Percentiles rank a stretch among this genome's conserved stretches.
phyloP scores from a whole-genome alignment of 2,329 filamentous ascomycete species.

The Penicillium sclerotiorum region DNA sequence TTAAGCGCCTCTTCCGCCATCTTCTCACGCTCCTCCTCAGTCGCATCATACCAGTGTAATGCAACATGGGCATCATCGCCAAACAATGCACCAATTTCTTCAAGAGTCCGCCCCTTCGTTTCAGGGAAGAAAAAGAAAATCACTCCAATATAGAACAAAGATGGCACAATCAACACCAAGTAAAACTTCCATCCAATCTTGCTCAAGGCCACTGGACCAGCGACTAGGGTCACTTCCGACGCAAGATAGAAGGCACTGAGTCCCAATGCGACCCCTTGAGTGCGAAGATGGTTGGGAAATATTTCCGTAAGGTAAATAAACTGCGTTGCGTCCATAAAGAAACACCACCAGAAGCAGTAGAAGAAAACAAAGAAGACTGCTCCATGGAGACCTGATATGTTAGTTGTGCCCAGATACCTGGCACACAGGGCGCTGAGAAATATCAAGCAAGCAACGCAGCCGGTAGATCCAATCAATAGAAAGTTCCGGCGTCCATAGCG shows the following conservation, averaged over 20 bases:
- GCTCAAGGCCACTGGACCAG: constrained; percentile 36
- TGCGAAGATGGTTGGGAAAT: constrained; percentile 45
- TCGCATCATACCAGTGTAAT: constrained; percentile 11
- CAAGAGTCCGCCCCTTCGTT: constrained; percentile 38
- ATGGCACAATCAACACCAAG: constrained; percentile 40
- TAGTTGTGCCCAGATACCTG: constrained; percentile 36
- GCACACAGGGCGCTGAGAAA: constrained; percentile 41
- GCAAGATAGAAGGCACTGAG: constrained; percentile 37
- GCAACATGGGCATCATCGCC: constrained; percentile 29
- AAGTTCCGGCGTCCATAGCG: constrained; percentile 40
- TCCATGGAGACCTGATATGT: constrained; percentile 37
- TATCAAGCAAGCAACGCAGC: constrained; percentile 35
- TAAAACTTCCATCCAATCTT: constrained; percentile 43
- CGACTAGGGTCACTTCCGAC: constrained; percentile 39
- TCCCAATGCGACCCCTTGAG: constrained; percentile 42
- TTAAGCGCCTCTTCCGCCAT: constrained; percentile 4
- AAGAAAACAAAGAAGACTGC: constrained; percentile 47
- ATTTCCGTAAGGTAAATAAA: constrained; percentile 47
- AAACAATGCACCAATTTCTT: constrained; percentile 42
- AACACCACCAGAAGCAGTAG: constrained; percentile 45
- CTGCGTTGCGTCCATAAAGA: constrained; percentile 48
- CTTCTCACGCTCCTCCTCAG: constrained; percentile 8
- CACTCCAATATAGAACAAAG: constrained; percentile 31
- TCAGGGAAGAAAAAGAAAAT: constrained; percentile 42
- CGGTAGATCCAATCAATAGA: constrained; percentile 40